Conservation (phyloP, 345 rosid species). For the Erodium maritimum region DNA sequence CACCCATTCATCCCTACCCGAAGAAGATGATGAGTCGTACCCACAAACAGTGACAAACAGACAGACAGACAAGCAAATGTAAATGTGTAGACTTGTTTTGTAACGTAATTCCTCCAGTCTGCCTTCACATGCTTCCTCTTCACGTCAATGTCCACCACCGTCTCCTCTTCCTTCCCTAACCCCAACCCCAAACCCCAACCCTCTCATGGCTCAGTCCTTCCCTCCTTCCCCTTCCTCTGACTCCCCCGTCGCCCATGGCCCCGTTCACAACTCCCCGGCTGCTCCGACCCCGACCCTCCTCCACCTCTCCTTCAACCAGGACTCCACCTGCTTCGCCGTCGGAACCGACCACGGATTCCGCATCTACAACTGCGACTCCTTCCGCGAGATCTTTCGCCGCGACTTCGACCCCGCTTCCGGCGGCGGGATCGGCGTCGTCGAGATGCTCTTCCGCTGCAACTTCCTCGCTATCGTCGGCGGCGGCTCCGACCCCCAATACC, state of each 20-base stretch:
- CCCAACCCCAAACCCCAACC: constrained; percentile 18
- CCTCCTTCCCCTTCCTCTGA: constrained; percentile 1
- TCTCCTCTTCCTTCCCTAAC: constrained; percentile 31
- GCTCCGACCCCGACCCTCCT: constrained; percentile 34
- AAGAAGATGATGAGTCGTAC: too few relatives aligned
- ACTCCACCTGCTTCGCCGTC: constrained; percentile 74
- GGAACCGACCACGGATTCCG: constrained; percentile 92
- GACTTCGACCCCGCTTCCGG: constrained; percentile 43
- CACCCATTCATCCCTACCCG: too few relatives aligned
- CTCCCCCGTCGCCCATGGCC: neutral
- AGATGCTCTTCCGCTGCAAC: constrained; percentile 88
- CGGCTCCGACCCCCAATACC: constrained; percentile 73
- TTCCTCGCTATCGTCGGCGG: constrained; percentile 91
- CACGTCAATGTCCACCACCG: neutral
- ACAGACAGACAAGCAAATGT: too few relatives aligned
- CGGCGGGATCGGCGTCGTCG: constrained; percentile 65
- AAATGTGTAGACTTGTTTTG: too few relatives aligned
- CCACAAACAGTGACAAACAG: too few relatives aligned
- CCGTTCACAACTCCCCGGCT: too few relatives aligned
- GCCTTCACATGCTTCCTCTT: neutral
- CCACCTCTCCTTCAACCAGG: constrained; percentile 80
- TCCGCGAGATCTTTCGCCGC: constrained; percentile 89
- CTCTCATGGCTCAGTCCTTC: neutral
- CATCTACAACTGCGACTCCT: constrained; percentile 82
- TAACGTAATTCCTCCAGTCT: too few relatives aligned